Base-by-base conservation (phyloP, 768 basidiomycete species). In the Boletus sp. region DNA sequence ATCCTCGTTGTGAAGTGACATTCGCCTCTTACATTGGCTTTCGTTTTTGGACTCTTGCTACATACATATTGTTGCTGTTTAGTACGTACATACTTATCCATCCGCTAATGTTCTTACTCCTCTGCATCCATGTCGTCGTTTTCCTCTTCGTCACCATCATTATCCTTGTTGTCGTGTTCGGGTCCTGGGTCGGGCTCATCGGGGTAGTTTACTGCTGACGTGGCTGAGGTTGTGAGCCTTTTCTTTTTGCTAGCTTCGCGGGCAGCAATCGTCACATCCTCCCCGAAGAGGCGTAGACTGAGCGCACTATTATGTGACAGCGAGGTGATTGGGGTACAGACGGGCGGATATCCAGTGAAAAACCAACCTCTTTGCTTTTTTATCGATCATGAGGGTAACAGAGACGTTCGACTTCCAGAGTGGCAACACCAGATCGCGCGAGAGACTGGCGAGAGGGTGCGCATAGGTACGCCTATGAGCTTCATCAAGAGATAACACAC, bases 351-450 rank as follows among this genome's bases (percentile, higher is more conserved):
- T 5, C 19, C 15, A 13, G 15, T 17, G 10, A 33, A 32, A 68
- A 7, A 39, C 76, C 11, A 41, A 93, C 95, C 88, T 92, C 74
- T 98, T 98, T 25, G 93, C 91, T 65, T 90, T 90, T 72, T 98
- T 99, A 73, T 98, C 94, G 50, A 97, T 84, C 93, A 98, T 93
- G 54, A 98, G 77, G 0, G 88, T 84, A 49, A 96, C 68, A 0
- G 93, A 96, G 13, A 85, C 83, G 54, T 87, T 87, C 2, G 93
- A 93, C 72, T 91, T 94, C 97, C 96, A 98, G 48, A 98, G 80
- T 0, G 97, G 96, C n/a, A 98, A 74, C n/a, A 88, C 70, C 25
- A 98, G 77, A 48, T 93, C 86, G 60, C 90, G 84, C n/a, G 80
- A 75, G 34, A 93, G 75, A 6, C 88, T 93, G 25, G 51, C 1